Conservation (phyloP, 139 green algal species). For the Spirogloea muscicola region DNA sequence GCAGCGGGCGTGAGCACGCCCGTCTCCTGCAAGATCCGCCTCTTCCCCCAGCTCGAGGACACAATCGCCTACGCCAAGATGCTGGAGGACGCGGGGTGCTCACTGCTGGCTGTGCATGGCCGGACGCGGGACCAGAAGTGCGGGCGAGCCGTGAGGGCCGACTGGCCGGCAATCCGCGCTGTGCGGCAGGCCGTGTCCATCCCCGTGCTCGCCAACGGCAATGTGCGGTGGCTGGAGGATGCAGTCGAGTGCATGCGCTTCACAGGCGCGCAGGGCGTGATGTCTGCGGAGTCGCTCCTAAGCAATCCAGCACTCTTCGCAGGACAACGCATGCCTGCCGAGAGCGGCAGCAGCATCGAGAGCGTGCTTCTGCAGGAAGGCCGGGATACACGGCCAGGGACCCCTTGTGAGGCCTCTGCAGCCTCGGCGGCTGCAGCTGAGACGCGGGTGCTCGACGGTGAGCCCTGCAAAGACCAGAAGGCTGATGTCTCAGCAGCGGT, state of each 20-base stretch:
- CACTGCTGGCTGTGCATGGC: slow-evolving; percentile 89
- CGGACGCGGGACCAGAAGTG: slow-evolving; percentile 89
- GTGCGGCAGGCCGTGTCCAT: slow-evolving; percentile 44
- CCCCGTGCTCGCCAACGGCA: slow-evolving; percentile 58
- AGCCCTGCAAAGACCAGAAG: not conserved
- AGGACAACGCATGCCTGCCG: slow-evolving; percentile 3
- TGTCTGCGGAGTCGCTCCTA: slow-evolving; percentile 55
- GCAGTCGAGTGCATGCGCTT: slow-evolving; percentile 41
- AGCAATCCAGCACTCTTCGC: slow-evolving; percentile 54
- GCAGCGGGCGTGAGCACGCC: slow-evolving; percentile 12
- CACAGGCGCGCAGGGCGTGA: slow-evolving; percentile 53
- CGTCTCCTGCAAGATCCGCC: slow-evolving; percentile 69
- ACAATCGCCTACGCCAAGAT: slow-evolving; percentile 90
- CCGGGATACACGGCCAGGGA: not conserved
- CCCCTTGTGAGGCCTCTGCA: not conserved
- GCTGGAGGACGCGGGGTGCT: slow-evolving; percentile 79
- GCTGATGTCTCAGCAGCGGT: not conserved
- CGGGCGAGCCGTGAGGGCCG: slow-evolving; percentile 52
- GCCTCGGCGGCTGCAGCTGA: not conserved
- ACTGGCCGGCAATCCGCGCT: slow-evolving; percentile 79
- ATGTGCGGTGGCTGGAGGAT: slow-evolving; percentile 46
- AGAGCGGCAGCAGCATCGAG: not conserved
- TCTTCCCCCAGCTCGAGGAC: slow-evolving; percentile 73
- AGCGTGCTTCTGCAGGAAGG: not conserved
- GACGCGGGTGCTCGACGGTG: no score